Base-by-base conservation (phyloP, 2,329 filamentous ascomycete species). In the Penicillium thymicola region DNA sequence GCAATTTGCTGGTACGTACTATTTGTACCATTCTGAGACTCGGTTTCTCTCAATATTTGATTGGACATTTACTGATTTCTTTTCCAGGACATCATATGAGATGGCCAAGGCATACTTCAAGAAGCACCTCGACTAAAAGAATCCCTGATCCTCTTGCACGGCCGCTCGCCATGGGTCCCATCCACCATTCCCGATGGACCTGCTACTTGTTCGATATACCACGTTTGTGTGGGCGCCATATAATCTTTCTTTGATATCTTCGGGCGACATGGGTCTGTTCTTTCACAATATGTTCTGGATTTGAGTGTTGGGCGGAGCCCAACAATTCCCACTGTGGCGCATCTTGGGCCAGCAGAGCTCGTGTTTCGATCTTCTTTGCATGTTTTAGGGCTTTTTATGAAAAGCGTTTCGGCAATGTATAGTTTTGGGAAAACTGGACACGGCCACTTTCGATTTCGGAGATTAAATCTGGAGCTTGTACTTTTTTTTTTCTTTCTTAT, bases 1-100 rank as follows among this genome's bases (percentile, higher is more conserved):
- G 94, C 94, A n/a, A 99, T 99, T 70, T 99, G 94, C 82, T 99
- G 94, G 94, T 94, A 73, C 70, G 81, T 75, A 49, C 50, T 21
- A 34, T 37, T 60, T 16, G 81, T 75, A 49, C 50, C 23, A 34
- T 34, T 60, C n/a, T 51, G 27, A n/a, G n/a, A 36, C 10, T 10
- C 16, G 3, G 4, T 21, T 37, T 42, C 16, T 23, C 11, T 7
- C 14, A 45, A 27, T 25, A 2, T 27, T 41, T 16, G 18, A 23
- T 48, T 41, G 18, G 16, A 38, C 25, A 21, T 25, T 55, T 27
- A 51, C 53, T 64, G n/a, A 62, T 52, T 37, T 32, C 13, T 51
- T 14, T 30, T n/a, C 21, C 59, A 84, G 82, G 82, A 82, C 82
- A 46, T 85, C 84, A 43, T 87, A 87, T 65, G 85, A 87, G 71